Base-by-base conservation (phyloP, 306 rosid species). In the apple (Malus domestica) region DNA sequence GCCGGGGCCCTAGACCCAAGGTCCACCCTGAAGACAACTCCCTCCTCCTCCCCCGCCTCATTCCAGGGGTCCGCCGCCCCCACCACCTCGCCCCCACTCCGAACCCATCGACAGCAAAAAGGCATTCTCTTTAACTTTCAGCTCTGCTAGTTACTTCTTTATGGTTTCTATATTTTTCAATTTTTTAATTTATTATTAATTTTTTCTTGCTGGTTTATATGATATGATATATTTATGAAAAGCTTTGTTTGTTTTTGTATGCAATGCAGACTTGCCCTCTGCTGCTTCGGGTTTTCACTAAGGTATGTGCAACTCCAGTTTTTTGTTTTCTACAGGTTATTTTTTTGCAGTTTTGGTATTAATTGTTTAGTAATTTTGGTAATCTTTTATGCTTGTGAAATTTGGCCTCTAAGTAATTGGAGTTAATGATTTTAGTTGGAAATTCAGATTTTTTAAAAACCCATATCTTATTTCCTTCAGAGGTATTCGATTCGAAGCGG, bases 221-320 rank as follows among this genome's bases (percentile, higher is more conserved):
- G 29, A 2, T 23, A 12, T 15, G 29, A 11, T 23, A 57, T 49
- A 71, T 57, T 8, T 30, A 23, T 33, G 45, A 52, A 12, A 29
- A n/a, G 8, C 4, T 62, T 46, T 62, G 25, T 57, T 35, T 35
- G 40, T 9, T 72, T 18, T 33, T 23, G 4, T 38, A 29, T 72
- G 72, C 14, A 22, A 27, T 81, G 40, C 91, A 93, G 97, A 92
- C 93, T 18, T 95, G 99, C 70, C 99, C 97, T n/a, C 84, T 95
- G 44, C 78, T 95, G 59, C 97, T 95, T 60, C 90, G 97, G 71
- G 99, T 95, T 42, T 95, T 95, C 85, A 92, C 99, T 1, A 90
- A 89, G 98, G 96, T 93, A 83, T 15, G 77, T 15, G 19, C 20
- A 25, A 9, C 49, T 71, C 44, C 1, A 19, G 38, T 20, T 27